phyloP scores from a whole-genome alignment of 2,329 filamentous ascomycete genomes.

The Aspergillus sp. region DNA sequence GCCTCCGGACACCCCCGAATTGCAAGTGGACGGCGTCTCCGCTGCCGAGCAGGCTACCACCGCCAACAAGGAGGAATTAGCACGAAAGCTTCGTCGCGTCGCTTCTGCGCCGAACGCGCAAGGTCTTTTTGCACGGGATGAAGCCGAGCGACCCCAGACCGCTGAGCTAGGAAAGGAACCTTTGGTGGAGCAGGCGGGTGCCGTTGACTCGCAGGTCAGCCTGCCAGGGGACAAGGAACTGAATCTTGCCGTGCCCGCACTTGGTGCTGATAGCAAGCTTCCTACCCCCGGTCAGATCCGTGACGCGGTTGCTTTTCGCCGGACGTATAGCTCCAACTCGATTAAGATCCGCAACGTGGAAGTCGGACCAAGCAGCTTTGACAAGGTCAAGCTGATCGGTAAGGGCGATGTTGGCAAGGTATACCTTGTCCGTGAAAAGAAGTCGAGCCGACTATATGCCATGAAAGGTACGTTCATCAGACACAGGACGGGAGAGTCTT shows the following conservation, averaged over 20 bases:
- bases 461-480: constrained; percentile 80
- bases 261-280: constrained; percentile 60
- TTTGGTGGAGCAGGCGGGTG: constrained; percentile 59
- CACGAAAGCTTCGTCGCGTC: constrained; percentile 86
- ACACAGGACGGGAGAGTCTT: too few species aligned
- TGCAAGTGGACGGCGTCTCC: constrained; percentile 70
- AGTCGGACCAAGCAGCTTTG: constrained; percentile 91
- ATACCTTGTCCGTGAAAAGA: constrained; percentile 96
- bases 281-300: constrained; percentile 66
- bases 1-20: constrained; percentile 81
- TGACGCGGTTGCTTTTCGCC: constrained; percentile 72
- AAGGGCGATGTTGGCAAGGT: constrained; percentile 99
- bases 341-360: constrained; percentile 98
- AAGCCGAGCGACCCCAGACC: constrained; percentile 72
- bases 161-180: constrained; percentile 85
- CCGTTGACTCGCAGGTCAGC: constrained; percentile 51
- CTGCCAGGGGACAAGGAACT: constrained; percentile 49
- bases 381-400: constrained; percentile 99
- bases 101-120: constrained; percentile 97
- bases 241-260: constrained; percentile 31
- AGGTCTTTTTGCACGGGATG: constrained; percentile 71
- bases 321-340: constrained; percentile 98
- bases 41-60: constrained; percentile 67
- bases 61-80: constrained; percentile 89
- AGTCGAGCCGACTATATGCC: constrained; percentile 89